Evolutionary conservation across 805 yeast species (phyloP).

Genomic region (Nakazawaea sp.): DNA sequence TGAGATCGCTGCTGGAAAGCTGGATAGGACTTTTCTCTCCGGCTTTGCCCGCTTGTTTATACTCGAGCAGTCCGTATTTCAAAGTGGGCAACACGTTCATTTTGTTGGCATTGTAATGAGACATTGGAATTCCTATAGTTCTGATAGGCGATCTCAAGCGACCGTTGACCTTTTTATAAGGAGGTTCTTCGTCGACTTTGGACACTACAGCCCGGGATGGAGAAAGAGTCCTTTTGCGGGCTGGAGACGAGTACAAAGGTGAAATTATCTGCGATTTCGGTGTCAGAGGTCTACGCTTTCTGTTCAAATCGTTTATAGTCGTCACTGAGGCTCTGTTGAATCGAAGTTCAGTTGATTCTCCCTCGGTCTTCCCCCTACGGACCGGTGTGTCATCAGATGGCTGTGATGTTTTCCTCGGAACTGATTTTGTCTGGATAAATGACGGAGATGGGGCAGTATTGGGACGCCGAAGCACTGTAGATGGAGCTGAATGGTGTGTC

Average conservation of each 20-base stretch:
- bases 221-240: conserved; percentile 4
- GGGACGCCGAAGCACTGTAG: conserved; percentile 2
- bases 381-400: conserved; percentile 10
- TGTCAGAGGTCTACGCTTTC: conserved; percentile 3
- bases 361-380: conserved; percentile 5
- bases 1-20: conserved; percentile 6
- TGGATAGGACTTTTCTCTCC: conserved; percentile 4
- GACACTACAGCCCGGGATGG: conserved; percentile 7
- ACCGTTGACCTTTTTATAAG: conserved; percentile 1
- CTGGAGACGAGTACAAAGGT: conserved; percentile 1
- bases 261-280: conserved; percentile 4
- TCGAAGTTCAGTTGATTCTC: conserved; percentile 1
- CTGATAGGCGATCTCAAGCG: conserved; percentile 8
- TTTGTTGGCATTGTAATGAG: background rate
- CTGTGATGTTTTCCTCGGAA: background rate
- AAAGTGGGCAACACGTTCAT: conserved; percentile 4
- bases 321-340: conserved; percentile 8
- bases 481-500: conserved; percentile 4
- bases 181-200: conserved; percentile 3
- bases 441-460: conserved; percentile 8
- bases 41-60: conserved; percentile 5
- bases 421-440: conserved; percentile 2
- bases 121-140: conserved; percentile 3
- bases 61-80: conserved; percentile 13
- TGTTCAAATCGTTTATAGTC: conserved; percentile 2